Base-by-base conservation (phyloP, 805 yeast genomes). In the Starmerella bombicola region DNA sequence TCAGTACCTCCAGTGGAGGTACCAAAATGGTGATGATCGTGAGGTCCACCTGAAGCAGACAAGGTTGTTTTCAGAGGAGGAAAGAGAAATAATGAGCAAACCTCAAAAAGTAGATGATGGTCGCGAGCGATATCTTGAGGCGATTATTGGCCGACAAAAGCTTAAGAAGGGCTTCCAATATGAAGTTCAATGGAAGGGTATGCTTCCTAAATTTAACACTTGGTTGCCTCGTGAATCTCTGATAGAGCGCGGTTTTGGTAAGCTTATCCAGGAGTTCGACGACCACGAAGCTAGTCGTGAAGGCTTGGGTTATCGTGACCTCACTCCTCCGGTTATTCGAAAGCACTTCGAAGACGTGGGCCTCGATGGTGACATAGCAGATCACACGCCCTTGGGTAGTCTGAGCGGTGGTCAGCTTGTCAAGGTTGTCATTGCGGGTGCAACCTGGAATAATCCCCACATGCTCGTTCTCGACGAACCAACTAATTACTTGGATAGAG, bases 391-490 rank as follows among this genome's bases (percentile, higher is more conserved):
- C 40, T 68, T 88, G 73, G 96, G 97, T 19, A 83, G 95, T 5
- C 70, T 88, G 49, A 85, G 96, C 20, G 98, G 98, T 61, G 98
- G 98, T 56, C 98, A 88, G 68, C 73, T 88, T 18, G 98, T 88
- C 46, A 88, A 88, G 65, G 97, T 88, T 49, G 98, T 88, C 46
- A 88, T 88, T 67, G 97, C 97, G 12, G 98, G 97, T 65, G 96
- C 97, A 50, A 88, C 88, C 91, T 88, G 98, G 98, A 88, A 91
- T 66, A 91, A 88, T 60, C 98, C 98, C 16, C 98, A 88, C 63
- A 73, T 88, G 63, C 73, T 88, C 49, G 98, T 88, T 32, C 71
- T 88, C 47, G 98, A 88, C 65, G 98, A 88, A 73, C 98, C 98
- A 61, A 88, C 97, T 57, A 88, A 88, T 68, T 88, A 91, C 70